These are phyloP conservation scores for Microdochium nivale DNA, from an alignment of 2,329 filamentous ascomycete genomes.

Conservation along the genomic window DNA sequence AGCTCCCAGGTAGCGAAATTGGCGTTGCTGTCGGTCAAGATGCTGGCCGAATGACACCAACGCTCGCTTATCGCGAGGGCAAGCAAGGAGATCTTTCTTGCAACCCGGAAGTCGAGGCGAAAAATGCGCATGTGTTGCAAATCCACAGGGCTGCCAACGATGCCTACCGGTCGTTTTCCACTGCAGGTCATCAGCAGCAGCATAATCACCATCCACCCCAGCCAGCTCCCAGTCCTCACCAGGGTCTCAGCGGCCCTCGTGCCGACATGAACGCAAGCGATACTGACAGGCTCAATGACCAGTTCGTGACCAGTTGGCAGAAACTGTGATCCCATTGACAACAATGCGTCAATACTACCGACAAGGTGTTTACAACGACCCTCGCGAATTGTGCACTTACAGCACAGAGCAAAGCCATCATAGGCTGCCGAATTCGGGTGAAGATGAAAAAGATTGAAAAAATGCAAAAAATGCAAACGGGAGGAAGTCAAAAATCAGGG, in stretches of 20 bases:
- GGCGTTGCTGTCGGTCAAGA: neutral
- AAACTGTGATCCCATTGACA: slow-evolving; percentile 2
- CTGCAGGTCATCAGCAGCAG: too few species aligned
- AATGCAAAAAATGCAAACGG: too few species aligned
- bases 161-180: too few species aligned
- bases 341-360: neutral
- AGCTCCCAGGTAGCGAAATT: neutral
- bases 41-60: neutral
- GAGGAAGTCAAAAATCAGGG: too few species aligned
- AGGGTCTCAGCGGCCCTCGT: neutral
- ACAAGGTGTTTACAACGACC: too few species aligned
- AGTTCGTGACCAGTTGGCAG: slow-evolving; percentile 6
- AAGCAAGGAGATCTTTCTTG: neutral
- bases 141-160: too few species aligned
- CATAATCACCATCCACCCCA: neutral
- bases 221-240: neutral
- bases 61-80: neutral
- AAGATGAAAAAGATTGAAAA: too few species aligned
- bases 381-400: too few species aligned
- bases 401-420: too few species aligned
- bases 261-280: slow-evolving; percentile 6
- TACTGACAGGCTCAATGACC: slow-evolving; percentile 4
- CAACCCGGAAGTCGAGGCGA: neutral
- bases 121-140: too few species aligned
- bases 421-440: too few species aligned